These are phyloP conservation scores for Peronospora destructor DNA, from an alignment of 352 stramenopile species.

Conservation along the genomic window DNA sequence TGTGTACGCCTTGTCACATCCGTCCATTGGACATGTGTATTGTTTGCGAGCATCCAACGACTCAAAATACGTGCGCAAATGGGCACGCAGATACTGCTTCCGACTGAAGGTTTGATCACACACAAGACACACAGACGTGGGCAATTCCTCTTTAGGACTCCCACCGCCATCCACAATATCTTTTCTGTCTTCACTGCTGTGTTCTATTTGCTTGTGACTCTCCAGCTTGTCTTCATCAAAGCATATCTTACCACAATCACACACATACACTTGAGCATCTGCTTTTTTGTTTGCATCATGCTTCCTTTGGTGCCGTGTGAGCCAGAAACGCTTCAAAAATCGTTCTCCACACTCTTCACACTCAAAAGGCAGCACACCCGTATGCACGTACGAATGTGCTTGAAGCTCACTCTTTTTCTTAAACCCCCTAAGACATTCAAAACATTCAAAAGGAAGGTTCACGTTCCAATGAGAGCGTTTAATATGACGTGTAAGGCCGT, in stretches of 20 bases:
- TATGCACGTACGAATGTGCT: constrained; percentile 73
- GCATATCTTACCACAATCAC: constrained; percentile 51
- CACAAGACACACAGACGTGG: constrained; percentile 38
- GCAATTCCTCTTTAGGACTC: constrained; percentile 1
- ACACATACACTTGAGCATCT: constrained; percentile 46
- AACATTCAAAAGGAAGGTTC: constrained; percentile 54
- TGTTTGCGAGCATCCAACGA: constrained; percentile 55
- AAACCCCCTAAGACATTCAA: constrained; percentile 52
- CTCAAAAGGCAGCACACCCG: constrained; percentile 61
- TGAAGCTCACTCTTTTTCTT: constrained; percentile 80
- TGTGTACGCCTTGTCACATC: constrained; percentile 62
- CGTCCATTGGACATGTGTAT: constrained; percentile 47
- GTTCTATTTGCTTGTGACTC: constrained; percentile 32
- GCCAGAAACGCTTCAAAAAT: constrained; percentile 59
- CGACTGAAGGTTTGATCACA: constrained; percentile 45
- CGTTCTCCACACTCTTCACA: constrained; percentile 49
- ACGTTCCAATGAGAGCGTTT: constrained; percentile 45
- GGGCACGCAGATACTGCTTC: constrained; percentile 49
- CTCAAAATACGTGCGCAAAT: constrained; percentile 59
- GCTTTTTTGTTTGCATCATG: constrained; percentile 25
- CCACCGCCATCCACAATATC: background rate
- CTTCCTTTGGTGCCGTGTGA: constrained; percentile 42
- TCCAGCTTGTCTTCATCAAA: constrained; percentile 42
- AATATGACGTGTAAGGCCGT: constrained; percentile 49
- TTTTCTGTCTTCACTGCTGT: constrained; percentile 13